Evolutionary conservation across 2,329 filamentous ascomycete species (phyloP), one percentile per base, ranked within the genome.

Genomic region (Aspergillus uvarum): DNA sequence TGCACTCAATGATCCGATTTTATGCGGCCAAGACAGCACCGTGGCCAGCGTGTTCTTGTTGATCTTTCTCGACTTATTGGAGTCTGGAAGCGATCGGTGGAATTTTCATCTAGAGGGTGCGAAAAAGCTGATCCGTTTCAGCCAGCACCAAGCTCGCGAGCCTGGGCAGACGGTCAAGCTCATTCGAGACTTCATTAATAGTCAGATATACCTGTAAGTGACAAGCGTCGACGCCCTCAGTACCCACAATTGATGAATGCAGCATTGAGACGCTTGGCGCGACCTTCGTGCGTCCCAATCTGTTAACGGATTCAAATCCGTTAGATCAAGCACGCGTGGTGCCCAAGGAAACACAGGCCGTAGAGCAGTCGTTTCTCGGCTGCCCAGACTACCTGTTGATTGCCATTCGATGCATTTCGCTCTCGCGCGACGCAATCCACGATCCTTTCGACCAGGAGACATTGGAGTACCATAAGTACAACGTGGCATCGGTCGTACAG

Each of bases 331-430:
- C 49, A 63, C 16, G 58, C 63, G 22, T 62, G 64, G n/a, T 56
- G 56, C 3, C 59, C 68, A 12, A 16, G 16, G 38, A n/a, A 19
- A 19, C 38, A 49, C 72, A 75, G 54, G 63, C 62, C 1, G 67
- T 74, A 2, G 72, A 76, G 47, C 59, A 68, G 24, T 75, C 74
- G 1, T 76, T 76, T 48, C 71, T 76, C 14, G 74, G 74, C 8
- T 76, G 74, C 47, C 74, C 74, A 0, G 72, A 69, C 32, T 73
- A 72, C 50, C 61, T 76, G 1, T 54, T 75, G 3, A 67, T 62
- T 29, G 69, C 67, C 7, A 68, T 74, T 2, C 71, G 70, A 58
- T 66, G 51, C 16, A 56, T 74, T 10, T 72, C 72, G 0, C 58
- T 62, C 12, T 66, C 70, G 54, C 61, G 72, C 32, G 72, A 74